Base-by-base conservation (phyloP, 2,329 filamentous ascomycete species). In the Trichoderma polysporum region DNA sequence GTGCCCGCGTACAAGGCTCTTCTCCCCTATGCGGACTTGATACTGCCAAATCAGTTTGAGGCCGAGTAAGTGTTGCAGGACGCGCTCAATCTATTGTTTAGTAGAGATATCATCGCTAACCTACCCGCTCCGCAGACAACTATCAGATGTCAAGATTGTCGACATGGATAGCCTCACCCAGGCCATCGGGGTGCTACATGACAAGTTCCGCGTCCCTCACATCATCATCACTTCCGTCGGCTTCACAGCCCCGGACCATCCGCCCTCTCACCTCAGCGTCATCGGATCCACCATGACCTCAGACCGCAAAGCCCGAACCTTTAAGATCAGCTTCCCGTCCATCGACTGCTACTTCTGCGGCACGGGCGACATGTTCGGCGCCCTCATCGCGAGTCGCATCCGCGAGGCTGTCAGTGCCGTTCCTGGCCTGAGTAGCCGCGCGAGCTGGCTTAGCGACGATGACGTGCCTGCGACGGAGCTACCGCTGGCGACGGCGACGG, bases 291-390 rank as follows among this genome's bases (percentile, higher is more conserved):
- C 89, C 19, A 89, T 89, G 75, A 85, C 83, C 65, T 86, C 83
- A 54, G 81, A 78, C 69, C 86, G 88, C 70, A 83, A 83, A 49
- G 88, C 94, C 0, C 90, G 95, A n/a, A 85, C 94, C 61, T 99
- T 98, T 83, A 89, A 90, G 74, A 90, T 98, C 74, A 88, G 91
- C 66, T 92, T 97, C 66, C 93, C 94, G 0, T 87, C 90, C 31
- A 89, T 97, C 68, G 91, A 97, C 75, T 92, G 93, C 79, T 97
- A 95, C 83, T 99, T 98, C 80, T 93, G 91, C 73, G 95, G 95
- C 47, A 98, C 96, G 0, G 95, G 95, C 54, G 95, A 99, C 81
- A 97, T 99, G 94, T 98, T 99, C 76, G 94, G 93, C 33, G 94
- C 94, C 8, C 84, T 99, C 53, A 93, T 93, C 75, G 88, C 97